phyloP scores from a whole-genome alignment of 495 filamentous ascomycete species.

The Collariella sp. region DNA sequence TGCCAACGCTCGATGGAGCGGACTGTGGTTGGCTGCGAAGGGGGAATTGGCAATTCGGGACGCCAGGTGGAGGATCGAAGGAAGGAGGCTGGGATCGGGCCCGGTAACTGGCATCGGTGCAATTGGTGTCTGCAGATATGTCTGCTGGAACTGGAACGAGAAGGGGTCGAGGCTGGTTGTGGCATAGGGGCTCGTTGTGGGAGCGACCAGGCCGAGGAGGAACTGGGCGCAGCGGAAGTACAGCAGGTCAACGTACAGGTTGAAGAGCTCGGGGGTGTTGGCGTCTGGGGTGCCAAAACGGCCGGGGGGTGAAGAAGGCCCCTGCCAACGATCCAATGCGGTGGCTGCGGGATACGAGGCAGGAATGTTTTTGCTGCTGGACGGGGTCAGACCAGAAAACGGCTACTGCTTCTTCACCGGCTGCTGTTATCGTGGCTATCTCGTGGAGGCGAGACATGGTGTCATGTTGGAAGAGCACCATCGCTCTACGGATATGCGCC shows the following conservation, averaged over 20 bases:
- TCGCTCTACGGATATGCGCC: constrained; percentile 5
- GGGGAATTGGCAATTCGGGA: background rate
- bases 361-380: constrained; percentile 11
- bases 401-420: background rate
- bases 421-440: background rate
- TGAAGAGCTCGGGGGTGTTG: constrained; percentile 4
- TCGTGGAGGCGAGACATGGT: constrained; percentile 15
- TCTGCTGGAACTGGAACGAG: background rate
- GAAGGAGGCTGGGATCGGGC: background rate
- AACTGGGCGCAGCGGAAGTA: constrained; percentile 52
- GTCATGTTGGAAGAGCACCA: constrained; percentile 19
- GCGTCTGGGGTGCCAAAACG: background rate
- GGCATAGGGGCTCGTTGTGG: background rate
- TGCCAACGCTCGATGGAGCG: background rate
- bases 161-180: background rate
- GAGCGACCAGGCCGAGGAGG: constrained; percentile 35
- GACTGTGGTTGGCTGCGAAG: background rate
- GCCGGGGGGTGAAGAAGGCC: constrained; percentile 11
- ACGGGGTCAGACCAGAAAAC: constrained; percentile 12
- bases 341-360: constrained; percentile 9
- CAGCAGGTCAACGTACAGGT: constrained; percentile 16
- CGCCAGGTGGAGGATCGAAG: constrained; percentile 1
- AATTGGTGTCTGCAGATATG: background rate
- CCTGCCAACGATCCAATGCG: constrained; percentile 7
- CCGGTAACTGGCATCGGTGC: background rate